Evolutionary conservation across 306 rosid genomes (phyloP), one percentile per base, ranked within the genome.

Genomic region (Cucumis sativus): DNA sequence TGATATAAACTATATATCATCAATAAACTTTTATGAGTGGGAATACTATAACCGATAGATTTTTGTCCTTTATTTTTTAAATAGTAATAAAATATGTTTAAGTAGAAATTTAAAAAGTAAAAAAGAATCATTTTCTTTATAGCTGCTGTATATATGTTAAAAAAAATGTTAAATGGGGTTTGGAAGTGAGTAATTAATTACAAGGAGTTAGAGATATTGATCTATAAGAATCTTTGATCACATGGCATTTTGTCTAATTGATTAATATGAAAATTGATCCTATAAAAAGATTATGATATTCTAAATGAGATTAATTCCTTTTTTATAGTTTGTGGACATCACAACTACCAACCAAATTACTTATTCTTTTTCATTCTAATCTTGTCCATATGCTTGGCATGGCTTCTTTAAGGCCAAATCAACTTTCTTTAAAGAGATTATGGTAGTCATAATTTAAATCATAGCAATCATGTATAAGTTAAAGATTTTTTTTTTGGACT

Each of bases 241-340:
- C 82, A 68, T 79, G 68, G 66, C 10, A 75, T 80, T 16, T 11
- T 35, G 43, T 69, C 37, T 21, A 49, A 43, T 45, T 45, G 75
- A 45, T 45, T 21, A 7, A 69, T 20, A 55, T 59, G 7, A 21
- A 59, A 23, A 45, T 64, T 33, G 75, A 75, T 79, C 47, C 18
- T 74, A 74, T 20, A 23, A 78, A 23, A 82, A 82, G 79, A 79
- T 76, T 79, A 69, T 15, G 79, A 77, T 71, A 28, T 63, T 84
- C 78, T 47, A 49, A 55, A 52, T 37, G 57, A 76, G 86, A 77
- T 69, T 54, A 67, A 75, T 51, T 28, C 18, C 6, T 49, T 47
- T 69, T 43, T 21, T 20, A 52, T 56, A 59, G 74, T 23, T 23
- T 54, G 72, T 66, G 78, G 57, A 74, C 79, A 74, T 57, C 64